A percentile compares a stretch with the other conserved stretches of the same genome.
phyloP scores from a whole-genome alignment of 768 basidiomycete genomes.

The Trametes punicea region DNA sequence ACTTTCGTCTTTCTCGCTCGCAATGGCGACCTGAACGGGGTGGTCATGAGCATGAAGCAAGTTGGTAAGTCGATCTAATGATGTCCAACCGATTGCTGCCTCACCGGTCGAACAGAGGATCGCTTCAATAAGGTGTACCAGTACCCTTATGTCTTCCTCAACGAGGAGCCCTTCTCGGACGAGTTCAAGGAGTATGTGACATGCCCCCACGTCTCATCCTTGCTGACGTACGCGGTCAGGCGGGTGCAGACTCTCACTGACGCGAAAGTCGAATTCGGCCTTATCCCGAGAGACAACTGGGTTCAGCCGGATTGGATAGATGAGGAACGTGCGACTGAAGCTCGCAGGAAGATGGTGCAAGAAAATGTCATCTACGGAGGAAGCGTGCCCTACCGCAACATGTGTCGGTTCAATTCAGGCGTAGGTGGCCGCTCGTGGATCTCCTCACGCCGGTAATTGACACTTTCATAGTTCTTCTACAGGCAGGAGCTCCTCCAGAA shows the following conservation, averaged over 20 bases:
- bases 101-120: constrained; percentile 32
- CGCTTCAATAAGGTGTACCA: constrained; percentile 58
- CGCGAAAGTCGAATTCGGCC: constrained; percentile 64
- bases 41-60: constrained; percentile 49
- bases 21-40: constrained; percentile 41
- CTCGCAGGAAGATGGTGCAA: constrained; percentile 51
- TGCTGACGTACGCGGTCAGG: constrained; percentile 37
- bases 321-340: constrained; percentile 47
- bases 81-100: too few relatives aligned
- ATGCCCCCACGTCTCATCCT: constrained; percentile 13
- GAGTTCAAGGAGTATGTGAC: constrained; percentile 66
- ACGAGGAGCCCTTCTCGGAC: constrained; percentile 73
- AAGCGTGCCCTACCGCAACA: constrained; percentile 83
- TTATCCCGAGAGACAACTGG: constrained; percentile 81
- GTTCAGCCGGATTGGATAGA: constrained; percentile 72
- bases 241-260: constrained; percentile 59
- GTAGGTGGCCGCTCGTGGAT: constrained; percentile 40
- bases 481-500: constrained; percentile 40
- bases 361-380: constrained; percentile 60
- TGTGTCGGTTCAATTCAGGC: constrained; percentile 95
- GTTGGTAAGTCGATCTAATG: constrained; percentile 35
- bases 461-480: constrained; percentile 47
- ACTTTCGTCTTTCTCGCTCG: constrained; percentile 53
- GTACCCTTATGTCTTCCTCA: constrained; percentile 85
- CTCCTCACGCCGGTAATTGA: background rate